Evolutionary conservation across 2,329 filamentous ascomycete species (phyloP).

Genomic region (Talaromyces sp.): DNA sequence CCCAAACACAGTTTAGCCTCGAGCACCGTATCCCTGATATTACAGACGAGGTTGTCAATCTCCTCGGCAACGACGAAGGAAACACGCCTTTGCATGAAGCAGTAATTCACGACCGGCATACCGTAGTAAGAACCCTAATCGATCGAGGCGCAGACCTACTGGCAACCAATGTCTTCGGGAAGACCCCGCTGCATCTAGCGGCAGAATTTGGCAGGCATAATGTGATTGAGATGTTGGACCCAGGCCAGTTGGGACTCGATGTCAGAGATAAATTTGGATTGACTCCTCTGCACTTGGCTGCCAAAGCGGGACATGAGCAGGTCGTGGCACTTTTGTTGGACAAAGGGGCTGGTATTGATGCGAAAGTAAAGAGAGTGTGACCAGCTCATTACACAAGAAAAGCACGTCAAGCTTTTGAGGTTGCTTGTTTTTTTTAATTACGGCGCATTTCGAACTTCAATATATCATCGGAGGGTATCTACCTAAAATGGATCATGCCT

Average conservation of each 20-base stretch:
- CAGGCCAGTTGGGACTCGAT: background rate
- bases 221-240: background rate
- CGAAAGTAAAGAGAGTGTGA: background rate
- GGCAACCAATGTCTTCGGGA: background rate
- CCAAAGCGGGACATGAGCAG: background rate
- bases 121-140: background rate
- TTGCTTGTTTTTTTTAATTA: background rate
- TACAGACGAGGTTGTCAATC: background rate
- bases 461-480: background rate
- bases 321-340: background rate
- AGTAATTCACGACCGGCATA: background rate
- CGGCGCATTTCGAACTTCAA: background rate
- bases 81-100: background rate
- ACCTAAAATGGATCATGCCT: too few relatives aligned
- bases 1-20: background rate
- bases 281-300: background rate
- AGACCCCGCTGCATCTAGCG: background rate
- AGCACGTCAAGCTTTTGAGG: background rate
- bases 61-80: background rate
- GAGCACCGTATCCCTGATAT: background rate
- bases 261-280: background rate
- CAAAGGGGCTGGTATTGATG: background rate
- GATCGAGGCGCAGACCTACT: background rate
- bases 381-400: background rate
- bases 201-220: background rate